These are phyloP conservation scores for Botryotinia narcissicola DNA, from an alignment of 2,329 filamentous ascomycete genomes.

Conservation along the genomic window DNA sequence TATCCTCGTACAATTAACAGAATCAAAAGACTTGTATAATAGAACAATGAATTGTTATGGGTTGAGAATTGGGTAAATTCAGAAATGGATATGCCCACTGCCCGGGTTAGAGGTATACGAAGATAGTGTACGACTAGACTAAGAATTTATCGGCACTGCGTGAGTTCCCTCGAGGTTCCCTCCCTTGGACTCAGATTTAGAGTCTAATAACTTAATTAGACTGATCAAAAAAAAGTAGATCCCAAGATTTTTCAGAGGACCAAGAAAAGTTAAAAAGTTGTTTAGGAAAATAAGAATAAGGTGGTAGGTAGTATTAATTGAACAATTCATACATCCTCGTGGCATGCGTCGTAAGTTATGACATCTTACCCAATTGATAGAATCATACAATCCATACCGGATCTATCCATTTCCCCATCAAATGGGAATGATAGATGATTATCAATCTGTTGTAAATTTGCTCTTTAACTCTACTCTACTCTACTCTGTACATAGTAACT, in stretches of 20 bases:
- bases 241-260: neutral
- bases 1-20: neutral
- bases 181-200: neutral
- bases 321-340: conserved; percentile 4
- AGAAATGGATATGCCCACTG: neutral
- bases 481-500: neutral
- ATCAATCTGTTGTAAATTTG: neutral
- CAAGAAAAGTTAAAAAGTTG: neutral
- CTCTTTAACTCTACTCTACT: neutral
- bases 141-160: neutral
- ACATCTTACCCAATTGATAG: neutral
- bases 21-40: neutral
- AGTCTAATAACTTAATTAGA: neutral
- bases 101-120: neutral
- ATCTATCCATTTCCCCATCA: neutral
- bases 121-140: neutral
- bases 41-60: neutral
- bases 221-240: neutral
- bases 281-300: neutral
- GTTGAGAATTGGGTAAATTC: neutral
- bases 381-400: neutral
- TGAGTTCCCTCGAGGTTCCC: neutral
- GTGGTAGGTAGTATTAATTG: neutral
- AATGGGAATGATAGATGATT: neutral
- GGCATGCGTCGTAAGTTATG: conserved; percentile 11